These are phyloP conservation scores for Exophiala oligosperma DNA, from an alignment of 2,329 filamentous ascomycete species.

Conservation along the genomic window DNA sequence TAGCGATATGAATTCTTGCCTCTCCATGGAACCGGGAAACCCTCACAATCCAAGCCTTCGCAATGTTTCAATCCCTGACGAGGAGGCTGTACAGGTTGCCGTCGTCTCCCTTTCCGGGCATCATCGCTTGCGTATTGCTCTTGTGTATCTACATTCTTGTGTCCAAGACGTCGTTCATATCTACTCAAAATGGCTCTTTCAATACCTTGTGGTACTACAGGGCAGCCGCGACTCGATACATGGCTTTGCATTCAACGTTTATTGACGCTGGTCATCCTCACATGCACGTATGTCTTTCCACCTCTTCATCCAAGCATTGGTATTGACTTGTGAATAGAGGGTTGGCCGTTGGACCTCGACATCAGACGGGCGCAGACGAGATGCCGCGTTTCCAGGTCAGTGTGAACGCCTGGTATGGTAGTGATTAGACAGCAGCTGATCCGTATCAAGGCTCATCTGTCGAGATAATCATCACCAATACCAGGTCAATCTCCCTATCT, in stretches of 20 bases:
- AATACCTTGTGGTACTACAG: neutral
- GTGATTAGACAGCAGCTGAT: conserved; percentile 1
- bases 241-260: conserved; percentile 2
- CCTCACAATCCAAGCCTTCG: neutral
- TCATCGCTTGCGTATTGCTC: neutral
- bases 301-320: neutral
- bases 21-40: too few relatives aligned
- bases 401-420: neutral
- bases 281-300: conserved; percentile 2
- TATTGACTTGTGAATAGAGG: conserved; percentile 12
- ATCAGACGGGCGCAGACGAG: conserved; percentile 9
- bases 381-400: conserved; percentile 20
- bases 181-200: neutral
- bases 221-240: neutral
- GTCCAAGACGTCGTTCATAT: neutral
- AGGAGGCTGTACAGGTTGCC: neutral
- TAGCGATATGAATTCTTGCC: too few relatives aligned
- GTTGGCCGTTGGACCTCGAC: conserved; percentile 20
- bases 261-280: conserved; percentile 9
- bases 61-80: neutral
- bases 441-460: conserved; percentile 15
- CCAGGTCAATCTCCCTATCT: conserved; percentile 11
- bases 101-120: neutral
- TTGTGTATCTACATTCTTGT: neutral
- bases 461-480: conserved; percentile 19